Conservation (phyloP, 495 filamentous ascomycete genomes). For the Parathielavia hyrcaniae region DNA sequence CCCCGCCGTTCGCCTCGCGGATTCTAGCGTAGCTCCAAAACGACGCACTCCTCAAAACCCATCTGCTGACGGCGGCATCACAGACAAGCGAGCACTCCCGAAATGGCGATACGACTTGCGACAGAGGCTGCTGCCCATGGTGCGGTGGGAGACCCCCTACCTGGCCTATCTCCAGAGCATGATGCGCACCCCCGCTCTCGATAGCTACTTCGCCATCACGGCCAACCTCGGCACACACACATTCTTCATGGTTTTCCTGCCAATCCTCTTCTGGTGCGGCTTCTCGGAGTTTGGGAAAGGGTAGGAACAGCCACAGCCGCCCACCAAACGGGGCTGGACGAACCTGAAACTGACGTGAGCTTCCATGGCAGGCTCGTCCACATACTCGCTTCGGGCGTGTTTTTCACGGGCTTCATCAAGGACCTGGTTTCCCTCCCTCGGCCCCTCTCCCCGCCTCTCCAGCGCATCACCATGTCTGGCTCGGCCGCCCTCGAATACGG, state of each 20-base stretch:
- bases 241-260: constrained; percentile 92
- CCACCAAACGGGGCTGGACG: background rate
- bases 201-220: constrained; percentile 93
- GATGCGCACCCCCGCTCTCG: constrained; percentile 70
- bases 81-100: constrained; percentile 78
- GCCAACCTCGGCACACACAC: constrained; percentile 98
- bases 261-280: constrained; percentile 94
- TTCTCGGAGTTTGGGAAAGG: constrained; percentile 72
- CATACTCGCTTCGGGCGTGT: constrained; percentile 81
- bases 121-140: constrained; percentile 72
- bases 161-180: constrained; percentile 76
- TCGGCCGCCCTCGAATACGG: constrained; percentile 93
- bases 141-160: constrained; percentile 93
- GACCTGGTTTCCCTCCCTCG: constrained; percentile 92
- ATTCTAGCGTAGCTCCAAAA: background rate
- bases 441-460: constrained; percentile 85
- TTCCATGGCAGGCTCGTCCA: constrained; percentile 70
- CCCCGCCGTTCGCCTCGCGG: background rate
- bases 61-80: constrained; percentile 7
- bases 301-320: constrained; percentile 53
- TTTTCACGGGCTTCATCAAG: constrained; percentile 89
- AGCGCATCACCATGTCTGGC: constrained; percentile 94
- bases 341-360: constrained; percentile 14
- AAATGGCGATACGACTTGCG: constrained; percentile 83
- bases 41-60: background rate